Conservation (phyloP, 305 asterid genomes). For the Coffea humblotiana region DNA sequence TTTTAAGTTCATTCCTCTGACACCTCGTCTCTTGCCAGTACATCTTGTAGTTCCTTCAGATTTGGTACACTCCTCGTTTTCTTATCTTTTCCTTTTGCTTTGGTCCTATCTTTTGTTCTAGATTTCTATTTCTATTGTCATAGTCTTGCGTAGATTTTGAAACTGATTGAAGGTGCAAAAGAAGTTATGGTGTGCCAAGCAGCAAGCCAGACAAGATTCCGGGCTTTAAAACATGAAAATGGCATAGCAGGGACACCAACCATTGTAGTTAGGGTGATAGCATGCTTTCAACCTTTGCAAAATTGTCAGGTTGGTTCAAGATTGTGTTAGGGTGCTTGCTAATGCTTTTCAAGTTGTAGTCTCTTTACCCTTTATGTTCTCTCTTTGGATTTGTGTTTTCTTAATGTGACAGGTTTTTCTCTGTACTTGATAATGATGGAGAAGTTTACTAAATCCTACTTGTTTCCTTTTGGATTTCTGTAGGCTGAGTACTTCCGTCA, state of each 20-base stretch:
- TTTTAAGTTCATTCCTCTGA: conserved; percentile 12
- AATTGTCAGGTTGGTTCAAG: conserved; percentile 73
- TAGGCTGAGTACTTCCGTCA: conserved; percentile 95
- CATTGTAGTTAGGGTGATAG: conserved; percentile 73
- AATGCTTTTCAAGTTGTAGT: conserved; percentile 1
- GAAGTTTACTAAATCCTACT: conserved; percentile 23
- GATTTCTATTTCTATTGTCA: conserved; percentile 17
- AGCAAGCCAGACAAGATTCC: conserved; percentile 69
- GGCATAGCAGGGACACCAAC: conserved; percentile 75
- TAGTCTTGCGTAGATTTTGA: conserved; percentile 25
- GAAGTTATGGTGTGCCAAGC: conserved; percentile 95
- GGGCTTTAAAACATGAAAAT: conserved; percentile 72
- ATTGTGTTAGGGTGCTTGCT: background rate
- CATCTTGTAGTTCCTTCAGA: conserved; percentile 14
- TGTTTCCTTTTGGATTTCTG: conserved; percentile 22
- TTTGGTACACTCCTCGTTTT: conserved; percentile 1
- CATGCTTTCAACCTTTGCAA: conserved; percentile 81
- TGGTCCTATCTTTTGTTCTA: conserved; percentile 5
- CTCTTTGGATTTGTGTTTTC: background rate
- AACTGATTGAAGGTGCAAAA: conserved; percentile 38
- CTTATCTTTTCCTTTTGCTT: background rate
- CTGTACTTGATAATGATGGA: conserved; percentile 8
- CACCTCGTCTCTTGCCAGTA: conserved; percentile 1
- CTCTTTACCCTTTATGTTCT: background rate
- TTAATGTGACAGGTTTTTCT: conserved; percentile 9